phyloP scores from a whole-genome alignment of 2,329 filamentous ascomycete genomes.

The Diatrype stigma region DNA sequence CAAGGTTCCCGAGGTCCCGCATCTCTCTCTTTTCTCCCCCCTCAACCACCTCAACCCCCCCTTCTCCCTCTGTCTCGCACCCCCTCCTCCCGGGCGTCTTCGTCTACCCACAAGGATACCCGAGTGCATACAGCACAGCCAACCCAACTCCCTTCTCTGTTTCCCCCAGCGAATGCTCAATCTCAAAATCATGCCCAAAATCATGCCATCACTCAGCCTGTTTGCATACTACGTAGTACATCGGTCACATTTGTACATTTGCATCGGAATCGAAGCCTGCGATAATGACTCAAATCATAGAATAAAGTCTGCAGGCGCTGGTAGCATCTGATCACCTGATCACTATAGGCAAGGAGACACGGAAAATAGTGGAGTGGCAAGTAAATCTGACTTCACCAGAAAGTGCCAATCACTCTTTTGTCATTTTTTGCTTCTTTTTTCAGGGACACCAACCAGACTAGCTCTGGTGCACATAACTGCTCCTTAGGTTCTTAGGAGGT shows the following conservation, averaged over 20 bases:
- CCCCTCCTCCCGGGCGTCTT: background rate
- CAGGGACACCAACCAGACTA: background rate
- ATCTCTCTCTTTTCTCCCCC: background rate
- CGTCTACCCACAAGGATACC: background rate
- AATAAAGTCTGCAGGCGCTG: background rate
- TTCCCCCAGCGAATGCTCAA: background rate
- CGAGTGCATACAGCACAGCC: background rate
- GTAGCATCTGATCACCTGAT: background rate
- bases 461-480: background rate
- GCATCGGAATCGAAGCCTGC: background rate
- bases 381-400: background rate
- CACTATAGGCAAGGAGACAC: background rate
- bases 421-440: background rate
- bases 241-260: background rate
- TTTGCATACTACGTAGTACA: background rate
- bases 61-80: background rate
- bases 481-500: no score
- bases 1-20: background rate
- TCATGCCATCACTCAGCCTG: background rate
- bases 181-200: background rate
- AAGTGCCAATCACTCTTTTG: background rate
- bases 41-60: background rate
- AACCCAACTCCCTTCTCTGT: background rate
- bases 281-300: background rate
- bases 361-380: background rate